These are phyloP conservation scores for Lentinus brumalis DNA, from an alignment of 768 basidiomycete species.

Conservation along the genomic window DNA sequence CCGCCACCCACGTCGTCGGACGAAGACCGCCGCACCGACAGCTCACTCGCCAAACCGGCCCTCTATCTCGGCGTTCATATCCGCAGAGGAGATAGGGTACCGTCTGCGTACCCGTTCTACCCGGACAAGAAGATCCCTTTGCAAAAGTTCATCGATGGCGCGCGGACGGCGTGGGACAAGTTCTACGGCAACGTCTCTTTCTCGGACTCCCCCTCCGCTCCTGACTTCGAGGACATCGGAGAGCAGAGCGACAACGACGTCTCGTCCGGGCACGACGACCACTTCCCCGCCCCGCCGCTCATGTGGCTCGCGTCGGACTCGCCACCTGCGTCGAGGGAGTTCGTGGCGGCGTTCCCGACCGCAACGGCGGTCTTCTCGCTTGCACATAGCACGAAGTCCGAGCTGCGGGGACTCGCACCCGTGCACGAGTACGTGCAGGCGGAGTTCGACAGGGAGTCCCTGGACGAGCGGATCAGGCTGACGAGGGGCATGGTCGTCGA, in stretches of 20 bases:
- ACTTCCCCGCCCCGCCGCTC: constrained; percentile 33
- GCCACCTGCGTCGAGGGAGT: constrained; percentile 43
- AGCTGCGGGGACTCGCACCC: constrained; percentile 51
- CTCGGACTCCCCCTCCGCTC: background rate
- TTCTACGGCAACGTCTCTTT: constrained; percentile 32
- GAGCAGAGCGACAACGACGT: background rate
- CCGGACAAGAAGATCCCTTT: constrained; percentile 44
- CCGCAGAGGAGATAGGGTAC: constrained; percentile 58
- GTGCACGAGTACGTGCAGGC: constrained; percentile 55
- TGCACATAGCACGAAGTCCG: constrained; percentile 40
- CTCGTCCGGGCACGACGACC: constrained; percentile 18
- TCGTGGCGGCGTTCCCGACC: constrained; percentile 39
- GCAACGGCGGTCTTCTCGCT: constrained; percentile 49
- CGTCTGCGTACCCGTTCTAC: constrained; percentile 12
- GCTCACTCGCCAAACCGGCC: constrained; percentile 14
- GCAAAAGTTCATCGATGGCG: constrained; percentile 48
- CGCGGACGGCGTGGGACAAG: constrained; percentile 42
- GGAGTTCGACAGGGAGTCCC: constrained; percentile 45
- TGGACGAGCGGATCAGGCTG: constrained; percentile 44
- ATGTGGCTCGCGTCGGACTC: constrained; percentile 68
- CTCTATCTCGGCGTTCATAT: constrained; percentile 62
- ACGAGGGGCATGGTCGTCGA: constrained; percentile 71
- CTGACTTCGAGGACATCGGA: background rate
- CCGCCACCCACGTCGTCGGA: background rate
- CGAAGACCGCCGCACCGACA: background rate